Evolutionary conservation across 208 protist species (phyloP).

Genomic region (Acanthamoeba culbertsoni): DNA sequence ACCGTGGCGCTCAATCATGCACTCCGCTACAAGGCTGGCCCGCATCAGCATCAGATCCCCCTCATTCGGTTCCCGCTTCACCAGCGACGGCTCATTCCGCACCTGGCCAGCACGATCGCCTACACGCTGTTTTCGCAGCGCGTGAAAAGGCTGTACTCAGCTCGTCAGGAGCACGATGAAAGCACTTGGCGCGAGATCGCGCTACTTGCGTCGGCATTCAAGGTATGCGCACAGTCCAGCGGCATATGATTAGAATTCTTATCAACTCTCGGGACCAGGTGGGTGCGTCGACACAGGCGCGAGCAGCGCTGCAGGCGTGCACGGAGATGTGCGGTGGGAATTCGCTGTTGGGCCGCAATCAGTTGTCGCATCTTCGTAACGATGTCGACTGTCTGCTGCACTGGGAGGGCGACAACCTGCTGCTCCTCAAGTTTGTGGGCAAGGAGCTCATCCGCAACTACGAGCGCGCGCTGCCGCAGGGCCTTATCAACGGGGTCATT

Average conservation of each 20-base stretch:
- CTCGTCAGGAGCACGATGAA: not conserved
- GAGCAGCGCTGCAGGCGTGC: not conserved
- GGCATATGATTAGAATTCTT: not conserved
- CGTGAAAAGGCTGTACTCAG: not conserved
- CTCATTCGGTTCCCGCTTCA: slow-evolving; percentile 8
- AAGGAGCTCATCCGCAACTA: not conserved
- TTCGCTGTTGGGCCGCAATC: not conserved
- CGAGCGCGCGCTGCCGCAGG: slow-evolving; percentile 1
- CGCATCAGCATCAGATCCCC: slow-evolving; percentile 2
- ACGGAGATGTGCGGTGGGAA: not conserved
- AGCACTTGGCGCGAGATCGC: not conserved
- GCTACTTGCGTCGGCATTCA: not conserved
- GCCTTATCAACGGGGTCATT: not conserved
- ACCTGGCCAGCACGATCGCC: not conserved
- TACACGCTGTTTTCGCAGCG: not conserved
- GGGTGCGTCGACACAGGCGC: not conserved
- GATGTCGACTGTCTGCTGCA: slow-evolving; percentile 6
- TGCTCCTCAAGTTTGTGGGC: slow-evolving; percentile 6
- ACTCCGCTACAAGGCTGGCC: not conserved
- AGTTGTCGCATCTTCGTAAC: not conserved
- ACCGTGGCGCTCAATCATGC: not conserved
- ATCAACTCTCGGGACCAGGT: not conserved
- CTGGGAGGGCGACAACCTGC: slow-evolving; percentile 27
- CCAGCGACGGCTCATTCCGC: not conserved
- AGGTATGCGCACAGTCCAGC: not conserved